Evolutionary conservation across 2,329 filamentous ascomycete species (phyloP).

Genomic region (Penicillium sp.): DNA sequence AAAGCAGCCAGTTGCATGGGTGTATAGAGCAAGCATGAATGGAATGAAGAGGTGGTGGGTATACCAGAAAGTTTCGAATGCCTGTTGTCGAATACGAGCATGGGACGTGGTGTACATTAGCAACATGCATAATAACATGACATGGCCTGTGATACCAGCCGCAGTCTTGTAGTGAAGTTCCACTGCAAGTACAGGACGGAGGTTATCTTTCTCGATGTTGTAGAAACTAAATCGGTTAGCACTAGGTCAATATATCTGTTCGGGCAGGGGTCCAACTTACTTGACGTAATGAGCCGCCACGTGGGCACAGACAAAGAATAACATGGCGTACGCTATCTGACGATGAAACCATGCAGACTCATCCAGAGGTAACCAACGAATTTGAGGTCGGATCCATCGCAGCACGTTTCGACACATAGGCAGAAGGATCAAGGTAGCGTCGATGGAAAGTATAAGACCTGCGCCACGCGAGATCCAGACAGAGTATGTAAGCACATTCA

Average conservation of each 20-base stretch:
- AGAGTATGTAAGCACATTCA: conserved; percentile 82
- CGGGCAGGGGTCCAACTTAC: conserved; percentile 51
- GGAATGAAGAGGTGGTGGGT: conserved; percentile 98
- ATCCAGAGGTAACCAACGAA: conserved; percentile 87
- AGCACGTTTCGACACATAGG: conserved; percentile 94
- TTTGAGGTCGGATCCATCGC: conserved; percentile 79
- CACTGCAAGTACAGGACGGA: conserved; percentile 76
- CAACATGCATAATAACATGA: conserved; percentile 99
- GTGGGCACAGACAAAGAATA: conserved; percentile 80
- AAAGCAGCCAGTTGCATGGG: conserved; percentile 94
- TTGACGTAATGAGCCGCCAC: conserved; percentile 89
- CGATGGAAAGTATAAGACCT: conserved; percentile 79
- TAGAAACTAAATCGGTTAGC: conserved; percentile 70
- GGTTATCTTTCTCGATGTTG: conserved; percentile 84
- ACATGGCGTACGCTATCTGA: conserved; percentile 85
- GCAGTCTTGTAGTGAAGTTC: conserved; percentile 90
- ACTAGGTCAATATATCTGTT: background rate
- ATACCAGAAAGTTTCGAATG: conserved; percentile 99
- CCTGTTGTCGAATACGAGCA: conserved; percentile 90
- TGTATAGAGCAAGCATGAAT: conserved; percentile 91
- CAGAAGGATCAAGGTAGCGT: conserved; percentile 83
- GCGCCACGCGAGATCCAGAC: conserved; percentile 97
- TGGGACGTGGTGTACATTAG: conserved; percentile 97
- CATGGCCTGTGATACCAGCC: conserved; percentile 90
- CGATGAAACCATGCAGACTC: conserved; percentile 97